Evolutionary conservation across 2,329 filamentous ascomycete genomes (phyloP).

Genomic region (Colletotrichum karsti): DNA sequence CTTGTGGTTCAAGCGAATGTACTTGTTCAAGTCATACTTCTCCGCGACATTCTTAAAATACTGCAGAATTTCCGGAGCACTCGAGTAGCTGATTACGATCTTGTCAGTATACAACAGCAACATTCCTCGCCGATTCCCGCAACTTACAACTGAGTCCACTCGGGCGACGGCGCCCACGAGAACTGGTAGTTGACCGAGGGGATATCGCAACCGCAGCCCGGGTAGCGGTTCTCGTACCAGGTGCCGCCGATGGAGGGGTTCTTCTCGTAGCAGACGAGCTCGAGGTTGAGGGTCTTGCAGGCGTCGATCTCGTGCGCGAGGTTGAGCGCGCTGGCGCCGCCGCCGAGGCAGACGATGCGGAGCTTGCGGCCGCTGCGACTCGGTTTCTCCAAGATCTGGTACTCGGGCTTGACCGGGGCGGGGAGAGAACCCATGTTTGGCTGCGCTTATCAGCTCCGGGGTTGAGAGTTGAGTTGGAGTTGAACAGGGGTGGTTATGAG

Average conservation of each 20-base stretch:
- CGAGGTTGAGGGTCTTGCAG: constrained; percentile 31
- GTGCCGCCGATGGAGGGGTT: constrained; percentile 35
- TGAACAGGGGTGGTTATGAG: background rate
- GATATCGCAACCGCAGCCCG: constrained; percentile 34
- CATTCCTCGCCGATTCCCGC: too few species aligned
- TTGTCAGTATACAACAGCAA: too few species aligned
- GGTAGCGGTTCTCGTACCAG: constrained; percentile 37
- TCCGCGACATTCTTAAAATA: constrained; percentile 35
- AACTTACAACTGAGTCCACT: constrained; percentile 22
- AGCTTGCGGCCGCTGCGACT: constrained; percentile 34
- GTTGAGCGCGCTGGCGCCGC: constrained; percentile 39
- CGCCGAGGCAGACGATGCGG: constrained; percentile 39
- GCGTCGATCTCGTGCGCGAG: constrained; percentile 34
- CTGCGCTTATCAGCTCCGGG: background rate
- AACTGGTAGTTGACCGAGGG: constrained; percentile 34
- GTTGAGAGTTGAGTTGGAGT: too few species aligned
- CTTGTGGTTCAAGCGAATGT: constrained; percentile 31
- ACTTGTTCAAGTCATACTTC: constrained; percentile 33
- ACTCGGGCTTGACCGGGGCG: constrained; percentile 17
- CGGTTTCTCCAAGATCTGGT: constrained; percentile 34
- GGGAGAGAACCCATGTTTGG: constrained; percentile 23
- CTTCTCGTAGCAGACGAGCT: constrained; percentile 38
- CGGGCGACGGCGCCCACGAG: constrained; percentile 13
- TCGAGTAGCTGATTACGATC: constrained; percentile 19
- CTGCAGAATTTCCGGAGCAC: constrained; percentile 33